phyloP scores from a whole-genome alignment of 2,329 filamentous ascomycete genomes.

The Pseudogymnoascus verrucosus region DNA sequence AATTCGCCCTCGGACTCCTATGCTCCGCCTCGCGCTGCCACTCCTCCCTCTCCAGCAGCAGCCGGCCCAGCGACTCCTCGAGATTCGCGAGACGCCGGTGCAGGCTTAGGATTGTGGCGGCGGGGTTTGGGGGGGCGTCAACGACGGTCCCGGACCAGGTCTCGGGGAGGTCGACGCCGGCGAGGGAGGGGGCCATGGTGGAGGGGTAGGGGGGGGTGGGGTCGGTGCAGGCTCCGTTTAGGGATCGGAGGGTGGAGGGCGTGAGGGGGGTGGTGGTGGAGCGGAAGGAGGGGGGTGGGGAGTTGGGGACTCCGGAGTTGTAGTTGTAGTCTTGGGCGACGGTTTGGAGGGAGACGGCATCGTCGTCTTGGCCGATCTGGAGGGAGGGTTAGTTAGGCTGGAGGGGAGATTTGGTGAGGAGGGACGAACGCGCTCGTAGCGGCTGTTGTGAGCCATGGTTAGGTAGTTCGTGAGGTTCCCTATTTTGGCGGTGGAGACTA shows the following conservation, averaged over 20 bases:
- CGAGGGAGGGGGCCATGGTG: neutral
- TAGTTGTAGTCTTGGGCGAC: constrained; percentile 5
- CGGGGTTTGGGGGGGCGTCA: neutral
- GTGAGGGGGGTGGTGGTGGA: too few relatives aligned
- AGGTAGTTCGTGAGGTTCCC: neutral
- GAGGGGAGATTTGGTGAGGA: too few relatives aligned
- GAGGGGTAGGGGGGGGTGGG: neutral
- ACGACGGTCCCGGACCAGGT: too few relatives aligned
- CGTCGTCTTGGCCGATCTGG: neutral
- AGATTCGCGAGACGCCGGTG: neutral
- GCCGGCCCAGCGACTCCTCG: neutral
- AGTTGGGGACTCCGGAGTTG: constrained; percentile 7
- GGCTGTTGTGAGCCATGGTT: constrained; percentile 5
- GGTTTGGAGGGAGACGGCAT: constrained; percentile 8
- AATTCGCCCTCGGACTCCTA: neutral
- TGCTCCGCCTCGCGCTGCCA: neutral
- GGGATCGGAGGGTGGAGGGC: neutral
- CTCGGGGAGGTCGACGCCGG: neutral
- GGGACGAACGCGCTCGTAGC: neutral
- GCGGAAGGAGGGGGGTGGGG: too few relatives aligned
- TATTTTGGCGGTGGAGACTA: neutral
- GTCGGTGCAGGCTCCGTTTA: neutral
- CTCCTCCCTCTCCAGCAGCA: neutral
- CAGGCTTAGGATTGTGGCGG: neutral
- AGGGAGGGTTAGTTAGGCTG: neutral